Evolutionary conservation across 495 filamentous ascomycete genomes (phyloP), one percentile per base, ranked within the genome.

Genomic region (Hypoxylon lienhwacheense): DNA sequence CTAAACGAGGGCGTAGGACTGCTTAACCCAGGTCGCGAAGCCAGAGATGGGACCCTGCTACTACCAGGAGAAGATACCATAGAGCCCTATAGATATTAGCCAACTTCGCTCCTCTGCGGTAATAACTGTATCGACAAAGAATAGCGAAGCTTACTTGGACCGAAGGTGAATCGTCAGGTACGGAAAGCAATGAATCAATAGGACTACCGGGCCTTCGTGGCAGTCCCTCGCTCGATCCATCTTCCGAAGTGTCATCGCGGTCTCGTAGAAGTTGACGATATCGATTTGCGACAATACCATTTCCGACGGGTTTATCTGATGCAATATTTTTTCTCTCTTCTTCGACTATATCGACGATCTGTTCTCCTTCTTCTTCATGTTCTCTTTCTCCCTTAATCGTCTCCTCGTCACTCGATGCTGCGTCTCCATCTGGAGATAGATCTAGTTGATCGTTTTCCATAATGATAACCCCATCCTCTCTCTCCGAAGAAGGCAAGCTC

Each of bases 151-250:
- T 59, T 74, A 95, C 91, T 73, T 90, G 89, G 41, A 95, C 65
- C 10, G 93, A 97, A 11, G 90, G 91, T 2, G 89, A 86, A 70
- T 96, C 91, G 63, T 97, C 92, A 11, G 91, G 89, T 10, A 82
- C 86, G 1, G 89, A 93, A 32, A 83, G 59, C 6, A 77, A 41
- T 8, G 77, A 81, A 48, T 74, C 76, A 14, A 71, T 66, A 21
- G 78, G 78, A 43, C 78, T 81, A 7, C 61, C 72, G 15, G 63
- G 67, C 25, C 68, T 65, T 47, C 68, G 54, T 12, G 73, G 70
- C 4, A 73, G 41, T 19, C 59, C 70, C 43, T 74, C 73, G 7
- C 59, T 58, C 4, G 70, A 76, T 7, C 76, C 75, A 51, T 77
- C 76, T 46, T 77, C 75, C 7, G 77, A 80, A 6, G 37, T 50